These are phyloP conservation scores for Rickenella mellea DNA, from an alignment of 768 basidiomycete genomes.

Conservation along the genomic window DNA sequence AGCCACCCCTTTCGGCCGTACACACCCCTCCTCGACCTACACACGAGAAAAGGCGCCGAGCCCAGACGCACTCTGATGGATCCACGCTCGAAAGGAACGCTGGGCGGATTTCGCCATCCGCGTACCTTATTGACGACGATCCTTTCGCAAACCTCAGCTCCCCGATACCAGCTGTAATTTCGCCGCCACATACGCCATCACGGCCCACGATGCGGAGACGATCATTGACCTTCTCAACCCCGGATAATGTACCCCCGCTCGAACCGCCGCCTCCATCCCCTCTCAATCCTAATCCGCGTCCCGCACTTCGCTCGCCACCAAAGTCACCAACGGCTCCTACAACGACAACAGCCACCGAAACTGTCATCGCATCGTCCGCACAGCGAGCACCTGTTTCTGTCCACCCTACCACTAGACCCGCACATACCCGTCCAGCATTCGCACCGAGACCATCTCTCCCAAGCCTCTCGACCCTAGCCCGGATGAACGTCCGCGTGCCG, in stretches of 20 bases:
- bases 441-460: constrained; percentile 31
- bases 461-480: constrained; percentile 28
- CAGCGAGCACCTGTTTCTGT: neutral
- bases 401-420: constrained; percentile 17
- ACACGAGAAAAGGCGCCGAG: constrained; percentile 19
- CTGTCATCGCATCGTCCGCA: too few species aligned
- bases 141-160: constrained; percentile 58
- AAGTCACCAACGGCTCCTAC: neutral
- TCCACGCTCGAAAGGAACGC: too few species aligned
- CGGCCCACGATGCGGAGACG: neutral
- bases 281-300: neutral
- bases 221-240: too few species aligned
- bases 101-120: constrained; percentile 11
- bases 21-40: constrained; percentile 8
- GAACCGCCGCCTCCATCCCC: neutral
- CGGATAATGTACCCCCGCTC: neutral
- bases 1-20: constrained; percentile 1
- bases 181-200: neutral
- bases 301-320: neutral
- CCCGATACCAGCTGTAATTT: neutral
- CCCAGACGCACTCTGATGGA: too few species aligned
- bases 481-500: constrained; percentile 17
- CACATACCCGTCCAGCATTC: constrained; percentile 33
- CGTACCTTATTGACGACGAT: constrained; percentile 55
- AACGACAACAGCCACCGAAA: neutral